Percentiles rank a stretch among this genome's conserved stretches.
Conservation (phyloP, 768 basidiomycete genomes). For the Tricholoma terreum region DNA sequence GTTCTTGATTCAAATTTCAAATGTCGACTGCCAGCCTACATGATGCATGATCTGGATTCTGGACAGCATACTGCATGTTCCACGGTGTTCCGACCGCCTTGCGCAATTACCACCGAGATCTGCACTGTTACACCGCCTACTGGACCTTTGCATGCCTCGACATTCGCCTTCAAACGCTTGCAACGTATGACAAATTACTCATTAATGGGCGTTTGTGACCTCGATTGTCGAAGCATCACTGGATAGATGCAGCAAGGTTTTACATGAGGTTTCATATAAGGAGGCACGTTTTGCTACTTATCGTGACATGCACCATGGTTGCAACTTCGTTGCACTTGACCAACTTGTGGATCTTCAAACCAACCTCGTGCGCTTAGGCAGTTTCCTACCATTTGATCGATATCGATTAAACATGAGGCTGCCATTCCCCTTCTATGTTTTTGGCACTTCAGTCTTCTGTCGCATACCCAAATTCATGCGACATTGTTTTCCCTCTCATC, state of each 20-base stretch:
- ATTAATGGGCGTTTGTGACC: background rate
- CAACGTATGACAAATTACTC: background rate
- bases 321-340: background rate
- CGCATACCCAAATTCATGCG: background rate
- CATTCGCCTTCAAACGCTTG: background rate
- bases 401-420: slow-evolving; percentile 2
- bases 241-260: background rate
- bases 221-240: background rate
- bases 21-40: too few relatives aligned
- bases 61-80: background rate
- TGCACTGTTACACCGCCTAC: background rate
- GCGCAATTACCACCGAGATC: background rate
- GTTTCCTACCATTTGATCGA: slow-evolving; percentile 1
- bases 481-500: background rate
- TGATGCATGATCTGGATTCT: too few relatives aligned
- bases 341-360: background rate
- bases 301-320: background rate
- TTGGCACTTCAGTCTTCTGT: background rate
- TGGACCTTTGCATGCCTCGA: background rate
- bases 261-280: background rate
- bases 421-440: background rate
- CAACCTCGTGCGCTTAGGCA: background rate
- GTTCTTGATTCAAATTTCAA: too few relatives aligned
- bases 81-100: background rate
- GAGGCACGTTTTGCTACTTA: background rate